Percentiles rank a stretch among this genome's conserved stretches.
Conservation (phyloP, 768 basidiomycete genomes). For the Kondoa malvinella region DNA sequence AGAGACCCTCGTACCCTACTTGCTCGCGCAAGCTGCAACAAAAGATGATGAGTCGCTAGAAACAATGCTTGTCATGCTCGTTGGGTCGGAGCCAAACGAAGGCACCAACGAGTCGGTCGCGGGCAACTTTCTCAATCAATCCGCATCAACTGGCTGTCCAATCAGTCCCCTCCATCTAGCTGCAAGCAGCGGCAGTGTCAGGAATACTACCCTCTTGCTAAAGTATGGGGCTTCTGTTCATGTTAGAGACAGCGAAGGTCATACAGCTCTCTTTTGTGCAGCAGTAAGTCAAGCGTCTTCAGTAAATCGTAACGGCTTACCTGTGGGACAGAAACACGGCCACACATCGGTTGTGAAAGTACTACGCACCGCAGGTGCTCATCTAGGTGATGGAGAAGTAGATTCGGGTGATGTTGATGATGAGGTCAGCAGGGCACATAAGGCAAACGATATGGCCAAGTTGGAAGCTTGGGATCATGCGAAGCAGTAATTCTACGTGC, state of each 20-base stretch:
- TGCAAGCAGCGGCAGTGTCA: slow-evolving; percentile 18
- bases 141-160: slow-evolving; percentile 10
- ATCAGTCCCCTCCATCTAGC: slow-evolving; percentile 29
- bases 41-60: slow-evolving; percentile 8
- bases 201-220: slow-evolving; percentile 26
- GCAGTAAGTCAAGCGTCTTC: background rate
- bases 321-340: slow-evolving; percentile 9
- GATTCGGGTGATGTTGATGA: background rate
- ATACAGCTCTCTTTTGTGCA: slow-evolving; percentile 26
- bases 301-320: slow-evolving; percentile 6
- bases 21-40: slow-evolving; percentile 13
- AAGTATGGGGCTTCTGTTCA: slow-evolving; percentile 29
- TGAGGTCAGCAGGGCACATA: background rate
- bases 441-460: background rate
- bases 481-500: background rate
- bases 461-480: background rate
- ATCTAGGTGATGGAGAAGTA: slow-evolving; percentile 23
- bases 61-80: slow-evolving; percentile 6
- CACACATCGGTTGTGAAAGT: slow-evolving; percentile 19
- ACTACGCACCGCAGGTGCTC: slow-evolving; percentile 26
- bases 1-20: slow-evolving; percentile 13
- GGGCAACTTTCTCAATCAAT: slow-evolving; percentile 1
- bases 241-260: slow-evolving; percentile 26
- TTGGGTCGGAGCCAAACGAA: slow-evolving; percentile 6
- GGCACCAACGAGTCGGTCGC: background rate